Evolutionary conservation across 2,329 filamentous ascomycete genomes (phyloP).

Genomic region (Penicillium italicum): DNA sequence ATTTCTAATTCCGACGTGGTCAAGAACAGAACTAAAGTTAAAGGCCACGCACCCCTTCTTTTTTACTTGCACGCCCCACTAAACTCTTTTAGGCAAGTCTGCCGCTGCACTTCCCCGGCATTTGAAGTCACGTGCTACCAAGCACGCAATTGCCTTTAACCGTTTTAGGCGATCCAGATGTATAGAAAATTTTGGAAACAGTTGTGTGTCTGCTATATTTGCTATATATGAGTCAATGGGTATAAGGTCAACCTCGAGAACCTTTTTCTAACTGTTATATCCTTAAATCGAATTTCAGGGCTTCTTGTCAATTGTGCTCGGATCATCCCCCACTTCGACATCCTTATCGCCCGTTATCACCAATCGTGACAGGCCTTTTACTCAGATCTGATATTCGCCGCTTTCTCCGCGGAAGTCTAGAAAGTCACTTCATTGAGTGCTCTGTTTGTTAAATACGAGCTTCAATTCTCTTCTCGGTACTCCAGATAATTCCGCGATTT

Average conservation of each 20-base stretch:
- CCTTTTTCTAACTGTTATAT: neutral
- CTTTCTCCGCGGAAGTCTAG: conserved; percentile 24
- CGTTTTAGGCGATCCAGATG: neutral
- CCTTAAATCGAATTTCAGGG: neutral
- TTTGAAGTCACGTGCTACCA: neutral
- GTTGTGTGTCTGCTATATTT: neutral
- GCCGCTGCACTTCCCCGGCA: neutral
- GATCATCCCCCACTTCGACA: conserved; percentile 1
- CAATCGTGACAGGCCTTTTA: conserved; percentile 22
- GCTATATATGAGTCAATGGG: neutral
- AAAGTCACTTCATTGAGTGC: conserved; percentile 2
- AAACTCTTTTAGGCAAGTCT: neutral
- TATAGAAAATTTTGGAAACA: neutral
- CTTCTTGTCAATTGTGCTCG: neutral
- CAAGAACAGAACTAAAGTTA: neutral
- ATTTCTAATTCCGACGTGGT: neutral
- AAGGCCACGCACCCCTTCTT: neutral
- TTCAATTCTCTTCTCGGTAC: neutral
- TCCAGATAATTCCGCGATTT: neutral
- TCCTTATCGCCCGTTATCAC: conserved; percentile 24
- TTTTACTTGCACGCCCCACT: neutral
- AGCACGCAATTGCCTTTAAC: conserved; percentile 5
- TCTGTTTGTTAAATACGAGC: neutral
- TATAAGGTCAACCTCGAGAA: neutral
- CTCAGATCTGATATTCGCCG: conserved; percentile 19